phyloP scores from a whole-genome alignment of 1,139 yeast genomes.

The Yamadazyma atmosphaerica region DNA sequence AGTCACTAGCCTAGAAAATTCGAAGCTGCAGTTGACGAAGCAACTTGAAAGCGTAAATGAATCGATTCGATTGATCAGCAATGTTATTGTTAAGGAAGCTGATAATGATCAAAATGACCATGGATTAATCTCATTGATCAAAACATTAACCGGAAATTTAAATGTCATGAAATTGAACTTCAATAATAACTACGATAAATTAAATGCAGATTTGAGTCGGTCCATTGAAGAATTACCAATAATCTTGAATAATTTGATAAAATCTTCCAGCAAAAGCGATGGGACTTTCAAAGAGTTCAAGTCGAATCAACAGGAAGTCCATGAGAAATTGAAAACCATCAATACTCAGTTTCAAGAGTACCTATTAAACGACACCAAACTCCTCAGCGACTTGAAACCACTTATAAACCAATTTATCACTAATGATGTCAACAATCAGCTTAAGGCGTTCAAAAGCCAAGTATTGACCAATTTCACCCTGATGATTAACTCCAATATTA shows the following conservation, averaged over 20 bases:
- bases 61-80: constrained; percentile 4
- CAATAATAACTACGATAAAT: constrained; percentile 8
- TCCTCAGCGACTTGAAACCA: constrained; percentile 1
- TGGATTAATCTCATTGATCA: constrained; percentile 2
- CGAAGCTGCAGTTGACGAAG: constrained; percentile 6
- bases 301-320: constrained; percentile 11
- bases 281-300: constrained; percentile 13
- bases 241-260: constrained; percentile 12
- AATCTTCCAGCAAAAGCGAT: constrained; percentile 13
- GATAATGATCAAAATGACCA: constrained; percentile 2
- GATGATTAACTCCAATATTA: constrained; percentile 7
- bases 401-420: not conserved
- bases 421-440: constrained; percentile 2
- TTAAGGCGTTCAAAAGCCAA: constrained; percentile 7
- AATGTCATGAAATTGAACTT: constrained; percentile 13
- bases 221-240: constrained; percentile 14
- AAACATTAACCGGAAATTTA: constrained; percentile 10
- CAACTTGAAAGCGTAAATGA: constrained; percentile 9
- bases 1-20: constrained; percentile 6
- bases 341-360: constrained; percentile 18
- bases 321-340: constrained; percentile 14
- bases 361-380: constrained; percentile 15
- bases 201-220: constrained; percentile 10
- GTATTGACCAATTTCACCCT: constrained; percentile 5
- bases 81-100: constrained; percentile 1